Evolutionary conservation across 2,329 filamentous ascomycete species (phyloP).

Genomic region (Ophiostoma ips): DNA sequence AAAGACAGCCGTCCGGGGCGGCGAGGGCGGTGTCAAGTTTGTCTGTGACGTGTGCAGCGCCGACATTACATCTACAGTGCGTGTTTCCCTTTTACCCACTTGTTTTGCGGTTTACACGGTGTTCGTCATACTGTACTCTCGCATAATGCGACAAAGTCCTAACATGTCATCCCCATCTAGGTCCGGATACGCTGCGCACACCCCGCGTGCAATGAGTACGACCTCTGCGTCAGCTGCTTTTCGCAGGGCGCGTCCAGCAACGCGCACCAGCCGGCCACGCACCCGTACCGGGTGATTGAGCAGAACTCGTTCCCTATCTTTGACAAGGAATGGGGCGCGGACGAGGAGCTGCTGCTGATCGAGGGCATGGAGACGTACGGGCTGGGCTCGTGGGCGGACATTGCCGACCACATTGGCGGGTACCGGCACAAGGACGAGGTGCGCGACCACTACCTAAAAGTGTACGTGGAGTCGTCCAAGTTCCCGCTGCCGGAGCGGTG

Average conservation of each 20-base stretch:
- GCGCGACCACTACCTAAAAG: slow-evolving; percentile 80
- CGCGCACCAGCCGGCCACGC: slow-evolving; percentile 72
- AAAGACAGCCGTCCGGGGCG: slow-evolving; percentile 75
- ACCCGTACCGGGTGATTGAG: slow-evolving; percentile 88
- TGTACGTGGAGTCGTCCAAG: slow-evolving; percentile 66
- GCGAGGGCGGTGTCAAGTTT: slow-evolving; percentile 84
- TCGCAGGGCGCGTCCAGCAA: slow-evolving; percentile 66
- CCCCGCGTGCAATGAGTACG: slow-evolving; percentile 75
- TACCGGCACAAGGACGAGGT: slow-evolving; percentile 93
- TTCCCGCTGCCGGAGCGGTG: slow-evolving; percentile 84
- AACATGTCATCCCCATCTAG: slow-evolving; percentile 37
- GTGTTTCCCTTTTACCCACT: not conserved
- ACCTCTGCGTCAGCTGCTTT: slow-evolving; percentile 94
- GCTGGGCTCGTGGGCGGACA: slow-evolving; percentile 92
- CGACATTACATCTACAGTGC: slow-evolving; percentile 84
- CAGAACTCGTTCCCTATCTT: slow-evolving; percentile 98
- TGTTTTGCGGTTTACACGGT: not conserved
- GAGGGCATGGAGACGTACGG: slow-evolving; percentile 96
- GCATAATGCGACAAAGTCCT: not conserved
- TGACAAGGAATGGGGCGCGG: slow-evolving; percentile 86
- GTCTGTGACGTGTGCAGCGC: slow-evolving; percentile 95
- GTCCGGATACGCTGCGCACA: slow-evolving; percentile 90
- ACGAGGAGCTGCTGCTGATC: slow-evolving; percentile 84
- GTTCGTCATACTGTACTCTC: not conserved
- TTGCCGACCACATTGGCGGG: slow-evolving; percentile 94